A percentile compares a stretch with the other conserved stretches of the same genome.
These are phyloP conservation scores for Rhizomucor pusillus DNA, from an alignment of 371 early-diverging fungal species.

Conservation along the genomic window DNA sequence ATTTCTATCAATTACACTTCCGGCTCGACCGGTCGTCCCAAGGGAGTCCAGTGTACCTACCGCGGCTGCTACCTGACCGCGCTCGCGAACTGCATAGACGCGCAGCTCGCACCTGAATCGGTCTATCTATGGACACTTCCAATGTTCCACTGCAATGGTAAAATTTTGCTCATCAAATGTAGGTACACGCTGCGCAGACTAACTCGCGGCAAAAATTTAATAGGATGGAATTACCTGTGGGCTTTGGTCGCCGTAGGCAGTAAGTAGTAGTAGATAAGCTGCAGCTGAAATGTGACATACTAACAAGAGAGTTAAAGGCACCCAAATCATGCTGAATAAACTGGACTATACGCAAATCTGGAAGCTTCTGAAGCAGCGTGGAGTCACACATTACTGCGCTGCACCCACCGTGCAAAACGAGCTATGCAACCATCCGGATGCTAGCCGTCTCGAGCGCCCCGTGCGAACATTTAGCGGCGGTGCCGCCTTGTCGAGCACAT, in stretches of 20 bases:
- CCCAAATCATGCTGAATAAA: slow-evolving; percentile 59
- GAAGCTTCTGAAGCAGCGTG: slow-evolving; percentile 45
- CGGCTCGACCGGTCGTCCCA: slow-evolving; percentile 67
- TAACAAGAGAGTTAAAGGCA: slow-evolving; percentile 8
- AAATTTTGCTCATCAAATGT: slow-evolving; percentile 1
- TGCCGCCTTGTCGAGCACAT: slow-evolving; percentile 56
- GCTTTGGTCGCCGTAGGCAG: slow-evolving; percentile 57
- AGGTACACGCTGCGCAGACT: neutral
- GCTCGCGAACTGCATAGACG: slow-evolving; percentile 50
- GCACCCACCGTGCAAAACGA: slow-evolving; percentile 72
- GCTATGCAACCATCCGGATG: slow-evolving; percentile 54
- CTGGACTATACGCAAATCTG: slow-evolving; percentile 64
- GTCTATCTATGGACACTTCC: slow-evolving; percentile 64
- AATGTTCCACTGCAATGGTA: slow-evolving; percentile 68
- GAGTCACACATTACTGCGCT: slow-evolving; percentile 62
- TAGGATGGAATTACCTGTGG: slow-evolving; percentile 69
- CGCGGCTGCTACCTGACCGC: slow-evolving; percentile 57
- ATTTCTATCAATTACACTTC: slow-evolving; percentile 65
- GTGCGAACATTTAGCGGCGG: slow-evolving; percentile 57
- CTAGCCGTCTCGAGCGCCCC: slow-evolving; percentile 33
- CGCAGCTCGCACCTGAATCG: slow-evolving; percentile 39
- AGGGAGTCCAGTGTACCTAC: slow-evolving; percentile 43
- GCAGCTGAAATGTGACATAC: neutral
- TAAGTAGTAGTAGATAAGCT: neutral
- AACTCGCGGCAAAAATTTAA: neutral